Conservation (phyloP, 2,329 filamentous ascomycete species). For the Paraconiothyrium sp. region DNA sequence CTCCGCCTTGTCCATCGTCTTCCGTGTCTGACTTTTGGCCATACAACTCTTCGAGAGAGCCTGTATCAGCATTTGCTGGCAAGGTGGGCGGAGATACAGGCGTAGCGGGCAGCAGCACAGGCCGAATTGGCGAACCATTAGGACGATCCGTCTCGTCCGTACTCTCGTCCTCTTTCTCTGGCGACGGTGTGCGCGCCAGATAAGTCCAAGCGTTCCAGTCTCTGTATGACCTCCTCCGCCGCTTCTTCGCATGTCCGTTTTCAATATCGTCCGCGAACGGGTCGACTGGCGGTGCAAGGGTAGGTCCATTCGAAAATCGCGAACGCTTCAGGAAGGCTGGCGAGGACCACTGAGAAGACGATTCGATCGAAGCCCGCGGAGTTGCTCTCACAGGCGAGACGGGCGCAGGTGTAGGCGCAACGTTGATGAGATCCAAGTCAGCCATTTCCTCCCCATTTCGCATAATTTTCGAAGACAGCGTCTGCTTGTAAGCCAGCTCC, state of each 20-base stretch:
- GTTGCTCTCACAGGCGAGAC: constrained; percentile 33
- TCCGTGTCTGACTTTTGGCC: constrained; percentile 4
- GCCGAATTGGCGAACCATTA: constrained; percentile 35
- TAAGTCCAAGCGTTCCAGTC: constrained; percentile 78
- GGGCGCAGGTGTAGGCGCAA: constrained; percentile 38
- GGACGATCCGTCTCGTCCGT: constrained; percentile 28
- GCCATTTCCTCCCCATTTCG: constrained; percentile 60
- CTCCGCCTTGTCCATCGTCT: neutral
- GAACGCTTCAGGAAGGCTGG: constrained; percentile 79
- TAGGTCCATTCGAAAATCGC: constrained; percentile 73
- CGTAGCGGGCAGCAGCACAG: constrained; percentile 35
- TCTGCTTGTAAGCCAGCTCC: constrained; percentile 62
- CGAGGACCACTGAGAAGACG: constrained; percentile 68
- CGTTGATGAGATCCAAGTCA: constrained; percentile 63
- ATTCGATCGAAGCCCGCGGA: constrained; percentile 19
- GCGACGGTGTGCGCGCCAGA: constrained; percentile 74
- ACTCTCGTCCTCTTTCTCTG: constrained; percentile 62
- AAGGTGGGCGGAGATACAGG: constrained; percentile 33
- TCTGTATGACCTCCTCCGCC: constrained; percentile 74
- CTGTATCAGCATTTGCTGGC: constrained; percentile 15
- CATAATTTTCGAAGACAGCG: constrained; percentile 50
- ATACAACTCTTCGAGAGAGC: neutral
- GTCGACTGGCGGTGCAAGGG: constrained; percentile 72
- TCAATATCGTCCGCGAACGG: constrained; percentile 69
- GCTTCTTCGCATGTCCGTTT: constrained; percentile 73